phyloP scores from a whole-genome alignment of 2,329 filamentous ascomycete species.

The Colletotrichum eremochloae region DNA sequence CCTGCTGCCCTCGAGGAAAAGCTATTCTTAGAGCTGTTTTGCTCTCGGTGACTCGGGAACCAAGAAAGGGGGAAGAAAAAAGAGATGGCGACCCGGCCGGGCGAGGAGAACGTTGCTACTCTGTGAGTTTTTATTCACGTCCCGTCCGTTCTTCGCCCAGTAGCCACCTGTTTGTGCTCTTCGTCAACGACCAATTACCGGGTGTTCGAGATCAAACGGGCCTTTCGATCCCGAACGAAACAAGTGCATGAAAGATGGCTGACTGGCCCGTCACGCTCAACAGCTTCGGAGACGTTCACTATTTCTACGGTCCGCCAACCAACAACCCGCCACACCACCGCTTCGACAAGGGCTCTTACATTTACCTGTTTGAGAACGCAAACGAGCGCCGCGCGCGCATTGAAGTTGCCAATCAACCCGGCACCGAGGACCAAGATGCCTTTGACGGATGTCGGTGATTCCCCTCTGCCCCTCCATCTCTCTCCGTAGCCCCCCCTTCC shows the following conservation, averaged over 20 bases:
- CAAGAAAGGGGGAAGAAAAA: background rate
- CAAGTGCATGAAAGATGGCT: constrained; percentile 41
- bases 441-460: constrained; percentile 78
- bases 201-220: background rate
- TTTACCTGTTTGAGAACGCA: constrained; percentile 84
- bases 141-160: background rate
- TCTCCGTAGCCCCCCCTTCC: constrained; percentile 15
- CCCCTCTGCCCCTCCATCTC: constrained; percentile 38
- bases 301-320: constrained; percentile 79
- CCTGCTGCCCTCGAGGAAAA: constrained; percentile 16
- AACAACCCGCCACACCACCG: constrained; percentile 81
- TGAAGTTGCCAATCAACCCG: constrained; percentile 81
- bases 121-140: constrained; percentile 57
- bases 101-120: constrained; percentile 65
- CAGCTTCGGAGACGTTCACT: constrained; percentile 84
- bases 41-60: constrained; percentile 2
- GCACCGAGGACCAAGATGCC: constrained; percentile 82
- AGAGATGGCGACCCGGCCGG: constrained; percentile 61
- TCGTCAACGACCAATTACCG: background rate
- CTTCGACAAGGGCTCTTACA: constrained; percentile 84
- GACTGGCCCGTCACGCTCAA: constrained; percentile 37
- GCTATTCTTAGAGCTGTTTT: constrained; percentile 22
- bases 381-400: constrained; percentile 75
- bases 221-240: background rate
- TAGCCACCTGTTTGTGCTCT: background rate